These are phyloP conservation scores for Zygosaccharomyces gambellarensis DNA, from an alignment of 805 yeast genomes.

Conservation along the genomic window DNA sequence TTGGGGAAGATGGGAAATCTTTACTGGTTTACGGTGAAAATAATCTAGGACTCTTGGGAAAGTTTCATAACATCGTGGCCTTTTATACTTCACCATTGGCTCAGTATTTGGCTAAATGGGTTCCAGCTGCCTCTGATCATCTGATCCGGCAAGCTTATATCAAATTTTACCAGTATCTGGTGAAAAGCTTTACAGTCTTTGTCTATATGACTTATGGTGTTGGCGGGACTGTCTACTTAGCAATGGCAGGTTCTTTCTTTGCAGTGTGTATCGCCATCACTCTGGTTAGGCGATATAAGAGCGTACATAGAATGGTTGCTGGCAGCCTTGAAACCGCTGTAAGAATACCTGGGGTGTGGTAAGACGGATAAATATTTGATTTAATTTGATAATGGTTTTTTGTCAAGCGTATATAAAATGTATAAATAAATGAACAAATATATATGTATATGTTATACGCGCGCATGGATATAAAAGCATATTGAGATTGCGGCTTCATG, in stretches of 20 bases:
- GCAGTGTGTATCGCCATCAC: conserved; percentile 28
- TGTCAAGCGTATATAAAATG: neutral
- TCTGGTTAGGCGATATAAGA: conserved; percentile 25
- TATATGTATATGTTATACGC: neutral
- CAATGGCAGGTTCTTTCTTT: conserved; percentile 31
- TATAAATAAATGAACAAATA: neutral
- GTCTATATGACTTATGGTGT: conserved; percentile 28
- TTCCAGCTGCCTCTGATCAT: conserved; percentile 2
- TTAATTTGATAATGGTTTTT: neutral
- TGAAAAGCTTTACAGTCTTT: conserved; percentile 21
- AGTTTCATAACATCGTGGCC: conserved; percentile 32
- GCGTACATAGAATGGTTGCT: conserved; percentile 20
- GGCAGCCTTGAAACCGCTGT: conserved; percentile 15
- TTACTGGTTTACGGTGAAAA: conserved; percentile 14
- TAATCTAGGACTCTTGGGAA: conserved; percentile 24
- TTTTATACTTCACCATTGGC: conserved; percentile 25
- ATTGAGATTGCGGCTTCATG: too few species aligned
- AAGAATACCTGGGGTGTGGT: conserved; percentile 13
- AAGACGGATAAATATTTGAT: neutral
- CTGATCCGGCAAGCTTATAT: conserved; percentile 5
- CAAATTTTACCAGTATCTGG: conserved; percentile 14
- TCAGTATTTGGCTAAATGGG: conserved; percentile 8
- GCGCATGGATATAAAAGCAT: neutral
- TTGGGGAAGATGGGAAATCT: conserved; percentile 30
- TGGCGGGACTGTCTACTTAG: conserved; percentile 28